Percentiles rank a stretch among this genome's conserved stretches.
Evolutionary conservation across 1,284 basidiomycete genomes (phyloP).

Genomic region (Apiotrichum gamsii): DNA sequence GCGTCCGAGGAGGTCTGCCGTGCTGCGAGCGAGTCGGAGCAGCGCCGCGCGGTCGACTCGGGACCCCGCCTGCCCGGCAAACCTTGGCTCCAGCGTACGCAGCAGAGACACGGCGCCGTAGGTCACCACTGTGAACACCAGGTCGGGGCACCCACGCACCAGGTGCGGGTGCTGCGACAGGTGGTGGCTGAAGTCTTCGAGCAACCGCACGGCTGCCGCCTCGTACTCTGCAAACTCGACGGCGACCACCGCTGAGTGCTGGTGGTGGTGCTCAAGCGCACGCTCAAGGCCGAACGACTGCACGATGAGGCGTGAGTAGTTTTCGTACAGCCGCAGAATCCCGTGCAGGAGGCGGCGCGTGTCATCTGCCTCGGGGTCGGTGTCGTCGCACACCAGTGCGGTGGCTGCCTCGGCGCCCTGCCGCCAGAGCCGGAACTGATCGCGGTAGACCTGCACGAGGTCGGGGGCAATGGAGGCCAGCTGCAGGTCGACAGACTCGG

Average conservation of each 20-base stretch:
- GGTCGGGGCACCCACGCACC: conserved; percentile 27
- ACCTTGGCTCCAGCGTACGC: conserved; percentile 12
- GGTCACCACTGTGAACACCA: conserved; percentile 27
- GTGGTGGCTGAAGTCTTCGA: conserved; percentile 22
- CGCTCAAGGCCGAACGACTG: conserved; percentile 26
- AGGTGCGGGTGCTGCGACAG: conserved; percentile 12
- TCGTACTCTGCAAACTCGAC: conserved; percentile 28
- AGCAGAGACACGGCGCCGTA: conserved; percentile 32
- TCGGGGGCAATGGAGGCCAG: conserved; percentile 13
- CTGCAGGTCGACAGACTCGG: conserved; percentile 14
- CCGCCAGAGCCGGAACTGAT: conserved; percentile 24
- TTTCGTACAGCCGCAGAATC: conserved; percentile 25
- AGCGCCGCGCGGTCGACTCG: neutral
- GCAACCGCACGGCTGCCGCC: conserved; percentile 19
- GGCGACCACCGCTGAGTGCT: conserved; percentile 7
- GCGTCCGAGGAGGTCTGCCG: conserved; percentile 26
- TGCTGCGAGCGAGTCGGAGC: conserved; percentile 11
- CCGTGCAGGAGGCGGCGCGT: conserved; percentile 12
- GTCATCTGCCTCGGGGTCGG: no score
- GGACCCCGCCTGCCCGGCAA: conserved; percentile 7
- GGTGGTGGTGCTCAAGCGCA: conserved; percentile 9
- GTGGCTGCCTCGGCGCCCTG: conserved; percentile 8
- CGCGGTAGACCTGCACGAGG: conserved; percentile 16
- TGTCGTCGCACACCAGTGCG: no score
- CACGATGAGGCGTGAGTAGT: conserved; percentile 27